phyloP scores from a whole-genome alignment of 2,329 filamentous ascomycete species.

The Diplodia seriata region DNA sequence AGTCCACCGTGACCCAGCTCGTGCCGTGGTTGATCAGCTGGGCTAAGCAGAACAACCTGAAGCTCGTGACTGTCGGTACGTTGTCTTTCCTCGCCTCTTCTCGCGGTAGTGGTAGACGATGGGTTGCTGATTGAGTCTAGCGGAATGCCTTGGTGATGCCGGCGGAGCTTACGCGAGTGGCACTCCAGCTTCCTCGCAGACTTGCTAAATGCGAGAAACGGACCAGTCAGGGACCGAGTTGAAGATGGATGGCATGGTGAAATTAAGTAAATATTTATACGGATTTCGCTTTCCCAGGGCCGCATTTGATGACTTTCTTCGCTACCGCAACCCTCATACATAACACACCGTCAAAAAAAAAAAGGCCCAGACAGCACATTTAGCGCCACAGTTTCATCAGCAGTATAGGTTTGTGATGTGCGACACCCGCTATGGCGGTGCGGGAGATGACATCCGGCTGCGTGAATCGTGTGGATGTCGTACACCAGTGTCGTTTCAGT shows the following conservation, averaged over 20 bases:
- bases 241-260: no score
- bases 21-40: conserved; percentile 48
- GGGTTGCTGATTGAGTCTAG: conserved; percentile 32
- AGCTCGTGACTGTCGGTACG: conserved; percentile 47
- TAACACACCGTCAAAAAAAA: neutral
- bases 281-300: neutral
- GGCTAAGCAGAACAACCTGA: conserved; percentile 47
- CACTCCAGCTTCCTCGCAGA: conserved; percentile 16
- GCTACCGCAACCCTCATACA: neutral
- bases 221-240: no score
- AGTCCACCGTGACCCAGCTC: conserved; percentile 43
- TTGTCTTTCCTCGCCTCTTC: conserved; percentile 15
- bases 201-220: neutral
- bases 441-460: no score
- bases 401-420: neutral
- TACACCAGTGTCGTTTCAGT: no score
- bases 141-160: conserved; percentile 45
- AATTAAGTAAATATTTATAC: conserved; percentile 15
- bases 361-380: neutral
- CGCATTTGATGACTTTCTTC: neutral
- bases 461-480: no score
- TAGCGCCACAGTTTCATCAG: neutral
- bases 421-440: neutral
- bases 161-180: conserved; percentile 38
- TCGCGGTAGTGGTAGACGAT: neutral